These are phyloP conservation scores for Sclerotiophoma versabilis DNA, from an alignment of 2,329 filamentous ascomycete genomes.

Conservation along the genomic window DNA sequence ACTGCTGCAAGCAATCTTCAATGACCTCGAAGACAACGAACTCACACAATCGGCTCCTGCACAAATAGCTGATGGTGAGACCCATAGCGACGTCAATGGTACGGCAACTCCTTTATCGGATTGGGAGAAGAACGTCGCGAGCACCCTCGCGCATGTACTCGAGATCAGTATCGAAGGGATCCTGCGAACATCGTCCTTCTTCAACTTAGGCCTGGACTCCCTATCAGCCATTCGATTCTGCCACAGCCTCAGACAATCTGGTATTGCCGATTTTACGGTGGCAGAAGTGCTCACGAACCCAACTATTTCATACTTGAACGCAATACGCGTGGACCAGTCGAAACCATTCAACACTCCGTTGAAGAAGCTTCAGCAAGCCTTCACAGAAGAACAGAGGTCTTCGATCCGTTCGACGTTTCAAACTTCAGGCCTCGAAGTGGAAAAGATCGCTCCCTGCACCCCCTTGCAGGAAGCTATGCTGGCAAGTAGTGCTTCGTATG, in stretches of 20 bases:
- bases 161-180: slow-evolving; percentile 58
- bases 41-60: slow-evolving; percentile 53
- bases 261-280: slow-evolving; percentile 64
- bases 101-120: background rate
- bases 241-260: slow-evolving; percentile 59
- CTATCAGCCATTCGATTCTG: slow-evolving; percentile 79
- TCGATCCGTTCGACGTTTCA: slow-evolving; percentile 24
- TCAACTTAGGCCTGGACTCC: slow-evolving; percentile 82
- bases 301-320: slow-evolving; percentile 66
- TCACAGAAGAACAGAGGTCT: slow-evolving; percentile 22
- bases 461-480: slow-evolving; percentile 90
- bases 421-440: slow-evolving; percentile 47
- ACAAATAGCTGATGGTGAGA: slow-evolving; percentile 41
- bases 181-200: slow-evolving; percentile 73
- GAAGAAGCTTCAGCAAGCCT: slow-evolving; percentile 15
- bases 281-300: slow-evolving; percentile 73
- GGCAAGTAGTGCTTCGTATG: slow-evolving; percentile 58
- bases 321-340: background rate
- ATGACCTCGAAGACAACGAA: slow-evolving; percentile 53
- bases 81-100: slow-evolving; percentile 12
- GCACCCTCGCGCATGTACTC: slow-evolving; percentile 61
- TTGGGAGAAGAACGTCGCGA: slow-evolving; percentile 64
- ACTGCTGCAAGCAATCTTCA: slow-evolving; percentile 59
- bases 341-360: background rate
- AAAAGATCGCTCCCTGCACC: slow-evolving; percentile 77